These are phyloP conservation scores for Xylariomycetidae sp. DNA, from an alignment of 2,329 filamentous ascomycete species.

Conservation along the genomic window DNA sequence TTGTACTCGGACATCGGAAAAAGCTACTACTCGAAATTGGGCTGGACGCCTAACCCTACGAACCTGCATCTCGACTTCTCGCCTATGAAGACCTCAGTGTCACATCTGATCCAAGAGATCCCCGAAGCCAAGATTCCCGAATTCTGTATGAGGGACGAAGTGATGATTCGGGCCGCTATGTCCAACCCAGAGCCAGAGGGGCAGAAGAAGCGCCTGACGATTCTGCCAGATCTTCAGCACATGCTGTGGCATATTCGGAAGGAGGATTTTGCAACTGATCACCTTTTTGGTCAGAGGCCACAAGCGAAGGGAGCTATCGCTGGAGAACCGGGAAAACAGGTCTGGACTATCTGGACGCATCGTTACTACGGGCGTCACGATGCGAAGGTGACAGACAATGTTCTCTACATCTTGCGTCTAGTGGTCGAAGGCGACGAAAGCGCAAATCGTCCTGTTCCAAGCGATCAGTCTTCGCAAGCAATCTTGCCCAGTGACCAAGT, in stretches of 20 bases:
- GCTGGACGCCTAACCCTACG: slow-evolving; percentile 9
- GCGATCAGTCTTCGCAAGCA: background rate
- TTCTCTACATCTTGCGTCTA: slow-evolving; percentile 10
- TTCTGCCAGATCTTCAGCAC: slow-evolving; percentile 12
- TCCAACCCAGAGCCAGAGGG: background rate
- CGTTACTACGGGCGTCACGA: slow-evolving; percentile 8
- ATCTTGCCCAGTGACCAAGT: slow-evolving; percentile 1
- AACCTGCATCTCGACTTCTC: slow-evolving; percentile 10
- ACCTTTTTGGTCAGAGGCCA: slow-evolving; percentile 9
- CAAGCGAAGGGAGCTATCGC: slow-evolving; percentile 11
- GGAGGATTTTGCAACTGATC: slow-evolving; percentile 10
- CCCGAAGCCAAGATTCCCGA: slow-evolving; percentile 1
- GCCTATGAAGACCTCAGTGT: background rate
- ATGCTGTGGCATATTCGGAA: slow-evolving; percentile 18
- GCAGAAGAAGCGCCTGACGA: slow-evolving; percentile 5
- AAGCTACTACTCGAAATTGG: slow-evolving; percentile 9
- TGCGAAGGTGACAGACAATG: background rate
- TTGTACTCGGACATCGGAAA: slow-evolving; percentile 15
- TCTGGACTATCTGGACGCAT: slow-evolving; percentile 12
- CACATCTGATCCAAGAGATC: background rate
- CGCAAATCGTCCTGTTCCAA: slow-evolving; percentile 5
- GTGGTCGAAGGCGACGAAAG: slow-evolving; percentile 12
- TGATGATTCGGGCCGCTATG: slow-evolving; percentile 6
- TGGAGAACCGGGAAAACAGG: slow-evolving; percentile 5
- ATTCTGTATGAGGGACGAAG: slow-evolving; percentile 9